Evolutionary conservation across 2,329 filamentous ascomycete genomes (phyloP), one percentile per base, ranked within the genome.

Genomic region (Diaporthe sp.): DNA sequence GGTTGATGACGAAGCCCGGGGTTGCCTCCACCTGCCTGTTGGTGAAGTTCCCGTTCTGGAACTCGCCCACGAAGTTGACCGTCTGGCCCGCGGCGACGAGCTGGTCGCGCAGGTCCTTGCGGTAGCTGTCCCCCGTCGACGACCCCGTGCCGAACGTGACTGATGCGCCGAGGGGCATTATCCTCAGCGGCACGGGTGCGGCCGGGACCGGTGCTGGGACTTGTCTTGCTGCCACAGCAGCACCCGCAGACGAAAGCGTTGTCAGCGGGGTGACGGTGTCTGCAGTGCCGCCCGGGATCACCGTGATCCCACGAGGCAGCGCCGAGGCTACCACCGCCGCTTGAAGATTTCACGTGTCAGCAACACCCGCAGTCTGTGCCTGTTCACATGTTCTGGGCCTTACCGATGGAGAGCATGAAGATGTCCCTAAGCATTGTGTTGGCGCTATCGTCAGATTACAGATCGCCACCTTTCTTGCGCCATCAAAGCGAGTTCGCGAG

Each of bases 111-210:
- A 81, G 79, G 74, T 78, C 65, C 57, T 76, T 76, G 75, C 79
- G 79, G 72, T 80, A 80, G 77, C 78, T 79, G 77, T 78, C 74
- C 20, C 78, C 79, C 9, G 78, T 78, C 28, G 68, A 73, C 3
- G 79, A 80, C n/a, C 78, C 79, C 13, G 76, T 75, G 22, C 79
- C 79, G 25, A 72, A 80, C 28, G 78, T 81, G 22, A 80, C 78
- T 1, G 79, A 80, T 17, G 79, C 79, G 37, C 79, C 79, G 17
- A 80, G 71, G 42, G 78, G 72, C 74, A 78, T 75, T 74, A 79
- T 79, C 25, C 79, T 76, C 8, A 80, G 75, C 2, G 79, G 76
- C 57, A 77, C 39, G 55, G 44, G 25, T 2, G 47, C 72, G 13
- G 34, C 44, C 10, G 63, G 60, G 8, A 7, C 31, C 2, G 63